Evolutionary conservation across 2,329 filamentous ascomycete species (phyloP).

Genomic region (Cordyceps militaris): DNA sequence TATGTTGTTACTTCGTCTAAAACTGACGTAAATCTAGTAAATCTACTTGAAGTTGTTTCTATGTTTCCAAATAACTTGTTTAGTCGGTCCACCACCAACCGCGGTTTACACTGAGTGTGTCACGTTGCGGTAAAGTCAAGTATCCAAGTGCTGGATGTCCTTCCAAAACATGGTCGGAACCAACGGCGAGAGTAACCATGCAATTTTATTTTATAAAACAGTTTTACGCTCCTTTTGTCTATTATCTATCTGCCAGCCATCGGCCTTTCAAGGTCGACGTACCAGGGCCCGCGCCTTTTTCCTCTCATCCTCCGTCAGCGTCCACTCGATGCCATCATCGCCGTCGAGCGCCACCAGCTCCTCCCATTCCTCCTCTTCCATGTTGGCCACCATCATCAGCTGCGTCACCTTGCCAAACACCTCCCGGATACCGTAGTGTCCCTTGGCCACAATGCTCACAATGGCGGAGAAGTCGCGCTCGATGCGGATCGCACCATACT

Average conservation of each 20-base stretch:
- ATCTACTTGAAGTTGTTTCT: too few species aligned
- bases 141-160: background rate
- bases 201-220: background rate
- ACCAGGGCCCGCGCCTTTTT: conserved; percentile 65
- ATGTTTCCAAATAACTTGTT: too few species aligned
- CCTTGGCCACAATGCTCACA: conserved; percentile 58
- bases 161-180: background rate
- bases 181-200: background rate
- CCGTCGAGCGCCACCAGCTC: conserved; percentile 51
- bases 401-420: conserved; percentile 69
- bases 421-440: conserved; percentile 72
- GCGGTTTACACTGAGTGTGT: too few species aligned
- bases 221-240: background rate
- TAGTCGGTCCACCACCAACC: too few species aligned
- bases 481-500: conserved; percentile 72
- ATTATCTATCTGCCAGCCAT: background rate
- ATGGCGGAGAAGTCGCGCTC: conserved; percentile 79
- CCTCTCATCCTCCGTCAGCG: conserved; percentile 66
- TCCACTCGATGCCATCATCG: conserved; percentile 64
- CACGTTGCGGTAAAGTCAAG: too few species aligned
- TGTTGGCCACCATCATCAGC: conserved; percentile 79
- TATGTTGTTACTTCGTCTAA: too few species aligned
- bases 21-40: too few species aligned
- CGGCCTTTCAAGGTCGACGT: background rate
- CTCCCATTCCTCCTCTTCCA: conserved; percentile 95